phyloP scores from a whole-genome alignment of 805 yeast species.

The Brettanomyces anomalus region DNA sequence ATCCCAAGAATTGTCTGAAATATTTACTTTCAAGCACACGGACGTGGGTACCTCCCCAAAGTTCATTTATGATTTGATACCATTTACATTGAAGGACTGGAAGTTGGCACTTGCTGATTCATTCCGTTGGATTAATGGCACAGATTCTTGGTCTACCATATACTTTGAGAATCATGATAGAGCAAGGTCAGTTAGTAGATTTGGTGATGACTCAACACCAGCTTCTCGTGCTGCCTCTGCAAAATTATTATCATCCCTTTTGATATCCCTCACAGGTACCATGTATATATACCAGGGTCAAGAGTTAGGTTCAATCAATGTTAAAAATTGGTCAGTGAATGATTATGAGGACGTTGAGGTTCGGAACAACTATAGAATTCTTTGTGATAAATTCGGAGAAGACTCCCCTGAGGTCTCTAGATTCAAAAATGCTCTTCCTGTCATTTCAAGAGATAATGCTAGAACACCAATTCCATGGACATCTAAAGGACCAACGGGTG shows the following conservation, averaged over 20 bases:
- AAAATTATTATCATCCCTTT: slow-evolving; percentile 39
- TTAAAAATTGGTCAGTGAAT: slow-evolving; percentile 35
- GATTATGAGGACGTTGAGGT: slow-evolving; percentile 42
- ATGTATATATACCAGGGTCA: slow-evolving; percentile 53
- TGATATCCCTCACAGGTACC: slow-evolving; percentile 42
- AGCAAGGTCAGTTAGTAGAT: slow-evolving; percentile 43
- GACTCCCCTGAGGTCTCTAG: not conserved
- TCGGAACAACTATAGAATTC: not conserved
- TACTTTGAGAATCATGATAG: slow-evolving; percentile 54
- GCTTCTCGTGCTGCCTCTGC: slow-evolving; percentile 31
- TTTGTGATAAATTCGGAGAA: not conserved
- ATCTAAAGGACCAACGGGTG: not conserved
- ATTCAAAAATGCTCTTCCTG: not conserved
- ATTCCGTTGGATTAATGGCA: slow-evolving; percentile 32
- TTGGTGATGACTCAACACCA: slow-evolving; percentile 33
- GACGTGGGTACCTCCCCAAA: slow-evolving; percentile 30
- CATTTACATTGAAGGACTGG: slow-evolving; percentile 29
- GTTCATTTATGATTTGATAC: slow-evolving; percentile 28
- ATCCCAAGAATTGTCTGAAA: slow-evolving; percentile 31
- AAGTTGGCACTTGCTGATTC: slow-evolving; percentile 30
- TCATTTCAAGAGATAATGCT: slow-evolving; percentile 4
- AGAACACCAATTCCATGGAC: slow-evolving; percentile 6
- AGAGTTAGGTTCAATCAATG: slow-evolving; percentile 48
- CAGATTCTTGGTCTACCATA: slow-evolving; percentile 50
- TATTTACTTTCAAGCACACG: slow-evolving; percentile 28